Evolutionary conservation across 2,329 filamentous ascomycete genomes (phyloP).

Genomic region (Gnomoniopsis smithogilvyi): DNA sequence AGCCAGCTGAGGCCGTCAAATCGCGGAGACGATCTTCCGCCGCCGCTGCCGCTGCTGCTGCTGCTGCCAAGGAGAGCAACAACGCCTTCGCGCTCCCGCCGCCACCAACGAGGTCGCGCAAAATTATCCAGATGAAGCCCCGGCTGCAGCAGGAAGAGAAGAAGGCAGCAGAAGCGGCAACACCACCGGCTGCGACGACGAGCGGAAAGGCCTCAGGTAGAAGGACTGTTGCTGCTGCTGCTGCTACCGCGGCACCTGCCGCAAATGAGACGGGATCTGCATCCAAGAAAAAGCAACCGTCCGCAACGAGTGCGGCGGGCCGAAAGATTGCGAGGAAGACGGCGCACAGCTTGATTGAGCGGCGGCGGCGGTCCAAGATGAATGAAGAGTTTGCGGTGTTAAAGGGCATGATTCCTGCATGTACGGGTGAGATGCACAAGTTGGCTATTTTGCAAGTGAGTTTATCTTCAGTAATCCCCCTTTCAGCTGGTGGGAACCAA

Average conservation of each 20-base stretch:
- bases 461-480: conserved; percentile 15
- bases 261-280: conserved; percentile 27
- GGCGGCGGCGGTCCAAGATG: conserved; percentile 90
- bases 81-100: conserved; percentile 73
- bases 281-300: conserved; percentile 72
- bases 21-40: conserved; percentile 50
- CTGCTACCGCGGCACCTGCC: conserved; percentile 24
- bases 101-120: conserved; percentile 85
- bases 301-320: conserved; percentile 77
- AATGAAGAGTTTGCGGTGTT: conserved; percentile 95
- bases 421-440: conserved; percentile 98
- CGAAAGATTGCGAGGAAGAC: conserved; percentile 94
- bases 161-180: conserved; percentile 25
- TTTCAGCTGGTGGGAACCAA: no score
- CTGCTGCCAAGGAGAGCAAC: not conserved
- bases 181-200: conserved; percentile 20
- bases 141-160: conserved; percentile 42
- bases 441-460: conserved; percentile 86
- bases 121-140: conserved; percentile 98
- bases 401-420: conserved; percentile 94
- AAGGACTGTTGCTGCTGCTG: conserved; percentile 6
- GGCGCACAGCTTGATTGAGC: conserved; percentile 91
- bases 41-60: conserved; percentile 31
- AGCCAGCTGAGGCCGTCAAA: conserved; percentile 50
- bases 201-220: conserved; percentile 20